A percentile compares a stretch with the other conserved stretches of the same genome.
These are phyloP conservation scores for Sutorius australiensis DNA, from an alignment of 768 basidiomycete species.

Conservation along the genomic window DNA sequence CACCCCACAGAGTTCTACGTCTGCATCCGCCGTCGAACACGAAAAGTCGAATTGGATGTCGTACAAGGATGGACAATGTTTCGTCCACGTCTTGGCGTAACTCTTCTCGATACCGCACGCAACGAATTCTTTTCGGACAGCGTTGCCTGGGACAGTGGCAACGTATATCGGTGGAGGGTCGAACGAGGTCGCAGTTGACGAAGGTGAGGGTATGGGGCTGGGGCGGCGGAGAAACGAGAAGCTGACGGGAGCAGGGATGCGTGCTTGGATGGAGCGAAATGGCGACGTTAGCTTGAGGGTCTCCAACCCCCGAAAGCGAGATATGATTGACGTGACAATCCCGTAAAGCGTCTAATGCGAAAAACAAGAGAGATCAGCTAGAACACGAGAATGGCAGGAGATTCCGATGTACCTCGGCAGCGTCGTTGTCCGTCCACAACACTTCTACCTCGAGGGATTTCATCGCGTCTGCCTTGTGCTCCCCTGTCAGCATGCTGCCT, in stretches of 20 bases:
- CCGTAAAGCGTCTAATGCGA: slow-evolving; percentile 23
- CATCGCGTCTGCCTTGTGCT: slow-evolving; percentile 9
- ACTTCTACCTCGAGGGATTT: slow-evolving; percentile 28
- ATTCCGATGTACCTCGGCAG: slow-evolving; percentile 23
- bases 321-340: slow-evolving; percentile 30
- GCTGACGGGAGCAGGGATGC: slow-evolving; percentile 4
- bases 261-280: slow-evolving; percentile 26
- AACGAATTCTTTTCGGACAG: slow-evolving; percentile 26
- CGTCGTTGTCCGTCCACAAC: slow-evolving; percentile 25
- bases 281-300: slow-evolving; percentile 31
- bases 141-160: not conserved
- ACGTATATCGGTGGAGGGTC: not conserved
- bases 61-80: slow-evolving; percentile 21
- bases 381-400: not conserved
- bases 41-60: slow-evolving; percentile 33
- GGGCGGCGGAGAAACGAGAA: slow-evolving; percentile 1
- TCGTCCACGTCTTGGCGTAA: slow-evolving; percentile 30
- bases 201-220: slow-evolving; percentile 6
- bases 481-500: slow-evolving; percentile 20
- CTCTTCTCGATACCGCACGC: slow-evolving; percentile 22
- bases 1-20: slow-evolving; percentile 29
- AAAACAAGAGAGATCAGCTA: not conserved
- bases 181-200: not conserved
- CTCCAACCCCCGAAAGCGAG: slow-evolving; percentile 29
- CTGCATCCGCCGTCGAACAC: slow-evolving; percentile 21